Evolutionary conservation across 179 eudicot species (phyloP), one percentile per base, ranked within the genome.

Genomic region (Gypsophila paniculata): DNA sequence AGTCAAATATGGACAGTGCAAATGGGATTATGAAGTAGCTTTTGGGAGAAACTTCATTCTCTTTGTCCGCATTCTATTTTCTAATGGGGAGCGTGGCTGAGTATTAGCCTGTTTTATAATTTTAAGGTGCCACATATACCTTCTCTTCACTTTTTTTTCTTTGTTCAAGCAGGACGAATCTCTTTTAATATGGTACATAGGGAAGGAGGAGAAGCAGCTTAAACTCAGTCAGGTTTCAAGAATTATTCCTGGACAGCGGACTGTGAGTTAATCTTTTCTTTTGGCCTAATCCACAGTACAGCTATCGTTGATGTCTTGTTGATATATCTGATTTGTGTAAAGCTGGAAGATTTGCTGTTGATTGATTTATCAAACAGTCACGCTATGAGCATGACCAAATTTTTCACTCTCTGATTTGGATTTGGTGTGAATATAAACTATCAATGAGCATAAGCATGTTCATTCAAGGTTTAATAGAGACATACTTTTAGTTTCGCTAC

Each of bases 221-320:
- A 91, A 88, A 71, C 82, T 90, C 70, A 74, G 82, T 73, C 84
- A 81, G 63, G 93, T 91, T 77, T 81, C 90, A 32, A 86, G 80
- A 86, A 90, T 91, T 72, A 84, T 91, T 77, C 97, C 97, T 55
- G 97, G 97, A 68, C 97, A 91, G 73, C 78, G 96, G 73, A 91
- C 97, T 78, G 97, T 91, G 79, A 85, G 96, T 82, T 38, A 42
- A 63, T 32, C 22, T 22, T 70, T 19, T 49, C 39, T 69, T 61
- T 54, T 61, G 32, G 38, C 23, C 25, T 29, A 51, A n/a, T 32
- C 9, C 15, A 17, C 3, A 23, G 18, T 52, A 14, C 29, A 19
- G 15, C 60, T 19, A 15, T 64, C 48, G 34, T 12, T 48, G n/a
- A n/a, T n/a, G n/a, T n/a, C n/a, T n/a, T n/a, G 15, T 53, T 44